Conservation (phyloP, 1,284 basidiomycete species). For the Apiotrichum domesticum region DNA sequence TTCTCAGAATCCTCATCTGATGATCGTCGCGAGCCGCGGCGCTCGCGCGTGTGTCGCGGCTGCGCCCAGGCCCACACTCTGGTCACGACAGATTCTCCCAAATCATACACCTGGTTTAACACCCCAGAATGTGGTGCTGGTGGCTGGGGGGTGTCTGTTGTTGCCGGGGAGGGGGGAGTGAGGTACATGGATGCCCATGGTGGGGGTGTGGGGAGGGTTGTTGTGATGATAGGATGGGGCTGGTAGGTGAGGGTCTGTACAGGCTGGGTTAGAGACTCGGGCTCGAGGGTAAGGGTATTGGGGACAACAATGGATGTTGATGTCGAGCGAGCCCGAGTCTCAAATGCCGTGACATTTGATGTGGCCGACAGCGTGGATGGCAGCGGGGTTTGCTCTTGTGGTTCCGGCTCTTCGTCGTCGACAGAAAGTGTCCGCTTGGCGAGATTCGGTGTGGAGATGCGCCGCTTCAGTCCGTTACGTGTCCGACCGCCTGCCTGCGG, state of each 20-base stretch:
- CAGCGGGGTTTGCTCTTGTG: constrained; percentile 2
- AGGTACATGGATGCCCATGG: constrained; percentile 17
- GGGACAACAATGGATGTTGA: constrained; percentile 40
- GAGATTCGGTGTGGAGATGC: constrained; percentile 37
- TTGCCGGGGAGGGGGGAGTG: constrained; percentile 17
- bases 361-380: neutral
- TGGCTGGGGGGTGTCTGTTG: neutral
- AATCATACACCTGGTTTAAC: constrained; percentile 29
- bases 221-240: constrained; percentile 7
- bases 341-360: constrained; percentile 14
- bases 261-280: constrained; percentile 10
- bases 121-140: neutral
- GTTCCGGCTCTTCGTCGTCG: constrained; percentile 12
- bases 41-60: neutral
- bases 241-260: constrained; percentile 11
- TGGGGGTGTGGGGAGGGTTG: constrained; percentile 5
- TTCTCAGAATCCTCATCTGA: constrained; percentile 42
- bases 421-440: constrained; percentile 7
- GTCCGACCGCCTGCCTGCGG: neutral
- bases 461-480: constrained; percentile 30
- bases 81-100: constrained; percentile 27
- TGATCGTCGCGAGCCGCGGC: constrained; percentile 6
- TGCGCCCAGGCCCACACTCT: constrained; percentile 21
- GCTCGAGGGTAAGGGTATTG: constrained; percentile 11
- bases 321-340: constrained; percentile 37